Conservation (phyloP, 306 rosid genomes). For the Herpetospermum pedunculosum region DNA sequence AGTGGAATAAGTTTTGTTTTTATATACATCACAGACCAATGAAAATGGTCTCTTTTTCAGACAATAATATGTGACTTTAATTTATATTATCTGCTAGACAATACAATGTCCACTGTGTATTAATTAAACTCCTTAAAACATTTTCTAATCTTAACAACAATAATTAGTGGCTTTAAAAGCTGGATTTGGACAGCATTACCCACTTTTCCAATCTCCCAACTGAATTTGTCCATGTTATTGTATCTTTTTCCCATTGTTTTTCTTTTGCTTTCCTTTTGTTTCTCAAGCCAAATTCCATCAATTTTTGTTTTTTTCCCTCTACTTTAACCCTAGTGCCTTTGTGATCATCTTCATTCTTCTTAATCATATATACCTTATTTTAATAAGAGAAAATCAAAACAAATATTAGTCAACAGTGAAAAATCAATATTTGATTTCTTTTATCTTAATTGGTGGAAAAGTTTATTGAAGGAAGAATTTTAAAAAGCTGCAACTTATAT, state of each 20-base stretch:
- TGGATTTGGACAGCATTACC: slow-evolving; percentile 6
- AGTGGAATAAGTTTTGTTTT: background rate
- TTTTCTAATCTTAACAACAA: slow-evolving; percentile 2
- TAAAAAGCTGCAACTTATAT: too few species aligned
- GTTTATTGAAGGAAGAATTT: too few species aligned
- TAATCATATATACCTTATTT: too few species aligned
- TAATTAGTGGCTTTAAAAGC: slow-evolving; percentile 11
- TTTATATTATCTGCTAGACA: background rate
- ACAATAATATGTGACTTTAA: background rate
- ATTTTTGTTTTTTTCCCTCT: background rate
- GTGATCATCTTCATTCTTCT: background rate
- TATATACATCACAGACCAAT: background rate
- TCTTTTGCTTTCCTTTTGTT: background rate
- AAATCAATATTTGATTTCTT: too few species aligned
- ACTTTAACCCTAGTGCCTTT: background rate
- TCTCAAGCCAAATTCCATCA: background rate
- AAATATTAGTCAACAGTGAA: background rate
- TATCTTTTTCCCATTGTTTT: background rate
- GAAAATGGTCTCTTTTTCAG: background rate
- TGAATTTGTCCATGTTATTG: background rate
- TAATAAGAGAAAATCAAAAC: background rate
- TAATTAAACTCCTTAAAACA: background rate
- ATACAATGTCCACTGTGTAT: background rate
- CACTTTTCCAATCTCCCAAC: background rate
- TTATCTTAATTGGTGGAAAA: too few species aligned